phyloP scores from a whole-genome alignment of 208 protist genomes.

The Borovskyia barvae region DNA sequence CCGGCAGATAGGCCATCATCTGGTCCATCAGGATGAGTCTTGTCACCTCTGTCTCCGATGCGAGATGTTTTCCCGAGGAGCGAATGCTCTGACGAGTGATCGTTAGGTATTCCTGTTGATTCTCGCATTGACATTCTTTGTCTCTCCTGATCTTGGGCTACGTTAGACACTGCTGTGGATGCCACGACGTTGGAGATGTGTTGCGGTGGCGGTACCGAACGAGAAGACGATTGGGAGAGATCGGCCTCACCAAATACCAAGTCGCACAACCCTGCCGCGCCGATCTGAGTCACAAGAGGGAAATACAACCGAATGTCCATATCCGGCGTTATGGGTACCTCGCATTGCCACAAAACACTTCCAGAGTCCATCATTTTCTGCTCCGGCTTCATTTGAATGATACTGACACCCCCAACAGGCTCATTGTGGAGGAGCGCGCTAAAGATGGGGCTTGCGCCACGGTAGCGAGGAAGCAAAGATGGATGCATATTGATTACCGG shows the following conservation, averaged over 20 bases:
- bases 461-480: conserved; percentile 82
- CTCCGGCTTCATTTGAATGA: conserved; percentile 60
- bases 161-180: no score
- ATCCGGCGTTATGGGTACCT: conserved; percentile 56
- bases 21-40: no score
- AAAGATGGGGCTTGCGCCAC: conserved; percentile 89
- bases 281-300: conserved; percentile 68
- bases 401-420: conserved; percentile 58
- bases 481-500: conserved; percentile 89
- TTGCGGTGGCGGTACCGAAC: no score
- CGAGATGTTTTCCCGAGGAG: no score
- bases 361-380: conserved; percentile 75
- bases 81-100: no score
- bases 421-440: conserved; percentile 79
- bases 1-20: no score
- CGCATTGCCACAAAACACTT: conserved; percentile 74
- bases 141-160: no score
- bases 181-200: no score
- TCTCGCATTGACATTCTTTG: no score
- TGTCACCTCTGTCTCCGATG: no score
- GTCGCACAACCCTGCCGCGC: conserved; percentile 67
- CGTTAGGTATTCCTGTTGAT: no score
- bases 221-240: no score
- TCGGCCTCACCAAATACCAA: conserved; percentile 70
- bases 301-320: conserved; percentile 85